Base-by-base conservation (phyloP, 2,329 filamentous ascomycete genomes). In the Colletotrichum shisoi region DNA sequence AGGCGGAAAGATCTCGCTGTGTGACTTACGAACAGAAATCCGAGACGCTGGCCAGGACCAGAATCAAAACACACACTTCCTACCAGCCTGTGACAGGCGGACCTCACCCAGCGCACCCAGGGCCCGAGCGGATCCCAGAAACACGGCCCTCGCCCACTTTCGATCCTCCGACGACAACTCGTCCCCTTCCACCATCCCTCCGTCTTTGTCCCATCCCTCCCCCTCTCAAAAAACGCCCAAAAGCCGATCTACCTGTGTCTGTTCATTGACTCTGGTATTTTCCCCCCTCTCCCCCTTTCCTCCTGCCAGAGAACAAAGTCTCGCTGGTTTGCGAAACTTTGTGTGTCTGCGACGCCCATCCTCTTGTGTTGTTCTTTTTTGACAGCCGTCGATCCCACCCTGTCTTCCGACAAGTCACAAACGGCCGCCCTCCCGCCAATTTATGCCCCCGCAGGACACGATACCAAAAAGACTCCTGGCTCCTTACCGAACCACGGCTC, bases 71-170 rank as follows among this genome's bases (percentile, higher is more conserved):
- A 57, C 51, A 42, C 40, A 34, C 31, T 9, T 58, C 61, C 59
- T 31, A n/a, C 27, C 48, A 44, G 68, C 61, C 61, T 70, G 67
- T 69, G 62, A 68, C 69, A 53, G 57, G 67, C 60, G 57, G 59
- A 59, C 49, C 64, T 62, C 56, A 48, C 61, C 53, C 56, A 66
- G 46, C 31, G 7, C 57, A 52, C 39, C 53, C 67, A 70, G 57
- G 69, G 69, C 64, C 69, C 68, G 69, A 70, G 68, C 69, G 67
- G 60, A 67, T 61, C 64, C 58, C 70, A 44, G 62, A 49, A 69
- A 60, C 63, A 70, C 63, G 58, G 57, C 61, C 64, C 67, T 66
- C 60, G 44, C 63, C 64, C 67, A 67, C 67, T 58, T 63, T 57
- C 49, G 44, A 60, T 56, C 62, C 66, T 66, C 66, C 66, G 62